A percentile compares a stretch with the other conserved stretches of the same genome.
Conservation (phyloP, 2,329 filamentous ascomycete genomes). For the Colletotrichum trifolii region DNA sequence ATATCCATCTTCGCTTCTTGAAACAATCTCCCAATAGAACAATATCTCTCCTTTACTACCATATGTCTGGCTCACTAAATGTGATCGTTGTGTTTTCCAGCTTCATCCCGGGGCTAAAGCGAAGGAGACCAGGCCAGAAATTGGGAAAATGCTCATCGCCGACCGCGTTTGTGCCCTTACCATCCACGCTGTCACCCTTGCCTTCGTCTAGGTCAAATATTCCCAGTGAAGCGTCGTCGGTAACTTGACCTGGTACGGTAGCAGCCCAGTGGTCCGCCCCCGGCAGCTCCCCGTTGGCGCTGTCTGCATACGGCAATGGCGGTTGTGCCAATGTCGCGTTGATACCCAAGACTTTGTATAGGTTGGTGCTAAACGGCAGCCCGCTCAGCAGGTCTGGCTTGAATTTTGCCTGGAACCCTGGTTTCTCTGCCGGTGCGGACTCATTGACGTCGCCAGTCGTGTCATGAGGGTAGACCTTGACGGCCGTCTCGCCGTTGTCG, state of each 20-base stretch:
- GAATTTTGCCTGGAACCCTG: slow-evolving; percentile 59
- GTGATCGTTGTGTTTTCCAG: slow-evolving; percentile 18
- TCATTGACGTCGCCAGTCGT: slow-evolving; percentile 45
- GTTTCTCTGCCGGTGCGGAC: slow-evolving; percentile 44
- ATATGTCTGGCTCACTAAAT: slow-evolving; percentile 5
- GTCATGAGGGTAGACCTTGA: slow-evolving; percentile 59
- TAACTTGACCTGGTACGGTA: slow-evolving; percentile 43
- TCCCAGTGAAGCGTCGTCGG: slow-evolving; percentile 17
- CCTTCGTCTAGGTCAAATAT: slow-evolving; percentile 17
- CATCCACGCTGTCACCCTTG: slow-evolving; percentile 11
- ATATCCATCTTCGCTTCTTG: too few species aligned
- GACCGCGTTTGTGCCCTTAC: background rate
- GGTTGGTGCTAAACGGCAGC: slow-evolving; percentile 56
- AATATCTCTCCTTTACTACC: background rate
- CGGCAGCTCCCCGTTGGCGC: slow-evolving; percentile 52
- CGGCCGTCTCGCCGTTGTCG: slow-evolving; percentile 47
- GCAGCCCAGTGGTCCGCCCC: slow-evolving; percentile 59
- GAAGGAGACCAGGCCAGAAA: slow-evolving; percentile 25
- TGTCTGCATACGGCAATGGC: slow-evolving; percentile 54
- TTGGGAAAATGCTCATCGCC: slow-evolving; percentile 26
- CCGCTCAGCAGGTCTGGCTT: slow-evolving; percentile 51
- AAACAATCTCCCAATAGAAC: too few species aligned
- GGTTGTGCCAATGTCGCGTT: slow-evolving; percentile 57
- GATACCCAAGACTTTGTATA: slow-evolving; percentile 54
- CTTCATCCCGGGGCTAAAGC: slow-evolving; percentile 7